Conservation (phyloP, 176 grass and related monocot genomes). For the Juncus effusus region DNA sequence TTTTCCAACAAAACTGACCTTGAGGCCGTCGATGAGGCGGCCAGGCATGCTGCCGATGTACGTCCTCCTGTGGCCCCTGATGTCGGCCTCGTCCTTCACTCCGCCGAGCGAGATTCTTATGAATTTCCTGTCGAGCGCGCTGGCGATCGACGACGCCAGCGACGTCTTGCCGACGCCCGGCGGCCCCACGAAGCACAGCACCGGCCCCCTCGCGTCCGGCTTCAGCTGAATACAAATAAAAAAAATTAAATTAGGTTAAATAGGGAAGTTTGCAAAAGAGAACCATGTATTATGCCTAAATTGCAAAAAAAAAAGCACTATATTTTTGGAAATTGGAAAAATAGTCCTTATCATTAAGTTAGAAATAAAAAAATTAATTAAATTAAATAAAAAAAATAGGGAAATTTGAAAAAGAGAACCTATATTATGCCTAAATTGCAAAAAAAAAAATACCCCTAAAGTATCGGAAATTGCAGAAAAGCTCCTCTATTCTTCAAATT, state of each 20-base stretch:
- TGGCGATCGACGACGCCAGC: slow-evolving; percentile 92
- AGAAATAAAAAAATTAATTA: too few species aligned
- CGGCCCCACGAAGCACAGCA: slow-evolving; percentile 95
- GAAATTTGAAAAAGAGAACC: too few species aligned
- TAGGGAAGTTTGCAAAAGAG: too few species aligned
- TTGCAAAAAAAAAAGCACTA: slow-evolving; percentile 22
- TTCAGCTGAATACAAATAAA: slow-evolving; percentile 65
- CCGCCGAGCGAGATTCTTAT: slow-evolving; percentile 95
- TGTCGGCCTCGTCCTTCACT: slow-evolving; percentile 99
- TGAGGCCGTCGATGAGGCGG: slow-evolving; percentile 91
- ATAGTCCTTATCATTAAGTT: too few species aligned
- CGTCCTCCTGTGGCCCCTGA: slow-evolving; percentile 93
- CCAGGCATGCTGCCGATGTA: slow-evolving; percentile 99
- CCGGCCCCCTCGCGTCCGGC: slow-evolving; percentile 90
- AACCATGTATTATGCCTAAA: not conserved
- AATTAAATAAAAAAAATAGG: slow-evolving; percentile 13
- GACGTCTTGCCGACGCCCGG: slow-evolving; percentile 99
- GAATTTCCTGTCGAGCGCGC: slow-evolving; percentile 82
- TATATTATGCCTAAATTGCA: too few species aligned
- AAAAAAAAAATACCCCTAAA: too few species aligned
- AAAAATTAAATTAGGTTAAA: not conserved
- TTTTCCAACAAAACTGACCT: slow-evolving; percentile 48
- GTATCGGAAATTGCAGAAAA: too few species aligned
- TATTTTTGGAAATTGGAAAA: slow-evolving; percentile 3
- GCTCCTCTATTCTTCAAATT: too few species aligned